These are phyloP conservation scores for Daldinia sp. DNA, from an alignment of 2,329 filamentous ascomycete genomes.

Conservation along the genomic window DNA sequence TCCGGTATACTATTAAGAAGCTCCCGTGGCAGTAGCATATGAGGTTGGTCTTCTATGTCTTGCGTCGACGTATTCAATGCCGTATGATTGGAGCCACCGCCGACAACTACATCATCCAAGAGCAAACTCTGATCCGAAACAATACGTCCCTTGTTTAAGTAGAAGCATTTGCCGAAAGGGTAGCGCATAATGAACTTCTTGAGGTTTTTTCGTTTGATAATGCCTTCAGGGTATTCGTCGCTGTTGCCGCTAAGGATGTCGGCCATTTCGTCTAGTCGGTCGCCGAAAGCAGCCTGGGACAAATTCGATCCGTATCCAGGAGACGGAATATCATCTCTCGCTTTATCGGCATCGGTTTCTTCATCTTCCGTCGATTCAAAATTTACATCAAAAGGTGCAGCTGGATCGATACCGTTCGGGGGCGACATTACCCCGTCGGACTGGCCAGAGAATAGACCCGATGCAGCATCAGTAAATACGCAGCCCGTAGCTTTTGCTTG, in stretches of 20 bases:
- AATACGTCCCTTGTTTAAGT: constrained; percentile 33
- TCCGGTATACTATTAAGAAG: constrained; percentile 48
- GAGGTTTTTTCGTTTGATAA: constrained; percentile 31
- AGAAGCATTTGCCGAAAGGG: constrained; percentile 39
- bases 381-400: constrained; percentile 4
- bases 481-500: constrained; percentile 36
- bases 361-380: constrained; percentile 34
- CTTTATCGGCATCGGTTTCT: constrained; percentile 1
- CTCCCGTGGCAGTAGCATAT: constrained; percentile 37
- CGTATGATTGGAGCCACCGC: constrained; percentile 24
- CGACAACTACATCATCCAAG: constrained; percentile 21
- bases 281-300: constrained; percentile 8
- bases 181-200: constrained; percentile 37
- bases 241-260: constrained; percentile 23
- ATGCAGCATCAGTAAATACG: constrained; percentile 31
- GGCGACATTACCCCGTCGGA: constrained; percentile 18
- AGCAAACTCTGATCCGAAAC: constrained; percentile 25
- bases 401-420: constrained; percentile 12
- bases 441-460: constrained; percentile 26
- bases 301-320: neutral
- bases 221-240: constrained; percentile 6
- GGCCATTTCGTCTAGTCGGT: constrained; percentile 28
- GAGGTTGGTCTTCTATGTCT: constrained; percentile 14
- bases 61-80: constrained; percentile 3
- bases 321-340: neutral